These are phyloP conservation scores for Neurospora sp. DNA, from an alignment of 495 filamentous ascomycete species.

Conservation along the genomic window DNA sequence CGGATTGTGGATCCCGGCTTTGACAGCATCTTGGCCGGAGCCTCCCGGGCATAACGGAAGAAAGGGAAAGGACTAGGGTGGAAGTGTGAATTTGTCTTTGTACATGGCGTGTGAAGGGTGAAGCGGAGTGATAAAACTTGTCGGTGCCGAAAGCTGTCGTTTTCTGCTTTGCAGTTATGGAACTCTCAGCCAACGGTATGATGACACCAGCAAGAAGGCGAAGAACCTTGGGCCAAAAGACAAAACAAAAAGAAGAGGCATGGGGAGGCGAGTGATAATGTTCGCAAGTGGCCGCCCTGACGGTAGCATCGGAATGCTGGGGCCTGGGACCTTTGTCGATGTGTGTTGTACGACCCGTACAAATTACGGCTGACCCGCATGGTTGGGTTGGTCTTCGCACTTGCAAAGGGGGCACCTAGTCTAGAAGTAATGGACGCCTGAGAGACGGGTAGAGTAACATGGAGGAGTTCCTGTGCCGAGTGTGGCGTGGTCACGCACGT, in stretches of 20 bases:
- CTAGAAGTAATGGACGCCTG: background rate
- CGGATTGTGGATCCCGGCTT: slow-evolving; percentile 35
- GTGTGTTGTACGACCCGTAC: slow-evolving; percentile 4
- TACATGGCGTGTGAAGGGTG: slow-evolving; percentile 2
- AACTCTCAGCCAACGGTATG: slow-evolving; percentile 1
- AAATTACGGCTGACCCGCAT: slow-evolving; percentile 4
- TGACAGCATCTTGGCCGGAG: slow-evolving; percentile 29
- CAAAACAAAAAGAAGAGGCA: background rate
- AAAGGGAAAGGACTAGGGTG: background rate
- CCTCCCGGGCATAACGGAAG: background rate
- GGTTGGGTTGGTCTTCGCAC: background rate
- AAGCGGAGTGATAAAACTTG: background rate
- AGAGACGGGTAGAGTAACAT: background rate
- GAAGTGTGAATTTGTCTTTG: slow-evolving; percentile 5
- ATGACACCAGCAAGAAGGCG: slow-evolving; percentile 5
- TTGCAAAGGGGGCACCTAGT: background rate
- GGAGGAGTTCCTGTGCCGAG: slow-evolving; percentile 7
- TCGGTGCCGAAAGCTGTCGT: slow-evolving; percentile 3
- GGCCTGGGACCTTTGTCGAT: slow-evolving; percentile 5
- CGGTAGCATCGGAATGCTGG: background rate
- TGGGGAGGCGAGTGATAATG: background rate
- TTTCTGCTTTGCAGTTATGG: background rate
- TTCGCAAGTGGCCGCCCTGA: slow-evolving; percentile 8
- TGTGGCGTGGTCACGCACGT: slow-evolving; percentile 14
- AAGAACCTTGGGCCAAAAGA: background rate